Conservation (phyloP, 1,139 yeast species). For the Saccharomyces hybrid region DNA sequence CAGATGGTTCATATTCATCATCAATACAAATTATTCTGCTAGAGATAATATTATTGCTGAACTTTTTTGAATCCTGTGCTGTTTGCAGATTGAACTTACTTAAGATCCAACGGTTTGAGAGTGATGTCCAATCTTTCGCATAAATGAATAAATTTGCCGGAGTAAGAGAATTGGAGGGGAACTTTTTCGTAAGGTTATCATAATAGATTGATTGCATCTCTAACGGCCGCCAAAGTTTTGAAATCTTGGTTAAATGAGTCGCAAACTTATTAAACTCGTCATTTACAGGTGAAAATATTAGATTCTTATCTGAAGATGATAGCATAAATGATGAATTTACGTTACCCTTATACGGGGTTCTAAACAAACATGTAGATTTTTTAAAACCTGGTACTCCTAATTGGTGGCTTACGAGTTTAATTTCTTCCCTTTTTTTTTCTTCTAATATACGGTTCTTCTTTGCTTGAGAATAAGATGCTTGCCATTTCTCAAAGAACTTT, state of each 20-base stretch:
- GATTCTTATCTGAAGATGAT: constrained; percentile 11
- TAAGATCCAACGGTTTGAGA: constrained; percentile 26
- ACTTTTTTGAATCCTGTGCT: constrained; percentile 7
- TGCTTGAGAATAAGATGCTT: constrained; percentile 22
- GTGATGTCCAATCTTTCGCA: constrained; percentile 21
- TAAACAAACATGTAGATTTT: constrained; percentile 17
- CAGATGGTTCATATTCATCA: constrained; percentile 13
- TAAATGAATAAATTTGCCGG: constrained; percentile 18
- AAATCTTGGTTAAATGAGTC: constrained; percentile 17
- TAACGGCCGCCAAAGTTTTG: constrained; percentile 24
- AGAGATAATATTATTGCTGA: constrained; percentile 5
- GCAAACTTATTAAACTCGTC: constrained; percentile 25
- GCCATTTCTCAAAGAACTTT: constrained; percentile 31
- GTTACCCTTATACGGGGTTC: constrained; percentile 12
- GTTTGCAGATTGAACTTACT: constrained; percentile 17
- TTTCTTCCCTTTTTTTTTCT: constrained; percentile 41
- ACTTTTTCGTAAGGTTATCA: constrained; percentile 9
- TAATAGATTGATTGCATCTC: constrained; percentile 19
- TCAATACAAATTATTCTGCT: constrained; percentile 15
- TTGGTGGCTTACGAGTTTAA: constrained; percentile 30
- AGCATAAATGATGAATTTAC: constrained; percentile 12
- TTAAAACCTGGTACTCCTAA: constrained; percentile 33
- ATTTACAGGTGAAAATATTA: constrained; percentile 21
- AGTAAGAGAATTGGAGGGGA: constrained; percentile 11
- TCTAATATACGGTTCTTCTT: constrained; percentile 33